These are phyloP conservation scores for Calonectria multiphialidica DNA, from an alignment of 2,329 filamentous ascomycete species.

Conservation along the genomic window DNA sequence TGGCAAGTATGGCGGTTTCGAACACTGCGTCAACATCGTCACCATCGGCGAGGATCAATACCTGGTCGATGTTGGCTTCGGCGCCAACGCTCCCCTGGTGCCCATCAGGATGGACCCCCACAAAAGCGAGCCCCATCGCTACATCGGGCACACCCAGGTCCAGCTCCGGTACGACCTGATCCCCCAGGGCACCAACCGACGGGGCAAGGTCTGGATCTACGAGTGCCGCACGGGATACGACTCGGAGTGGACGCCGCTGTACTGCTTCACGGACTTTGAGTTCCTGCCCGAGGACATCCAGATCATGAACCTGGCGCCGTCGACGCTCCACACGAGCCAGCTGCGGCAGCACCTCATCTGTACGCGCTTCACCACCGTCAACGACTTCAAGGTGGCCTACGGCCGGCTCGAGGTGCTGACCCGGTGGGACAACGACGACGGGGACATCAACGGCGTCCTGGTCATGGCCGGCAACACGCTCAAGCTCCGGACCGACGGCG, in stretches of 20 bases:
- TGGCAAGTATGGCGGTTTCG: slow-evolving; percentile 30
- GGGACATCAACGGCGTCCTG: slow-evolving; percentile 50
- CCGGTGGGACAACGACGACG: slow-evolving; percentile 43
- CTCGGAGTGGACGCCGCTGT: slow-evolving; percentile 58
- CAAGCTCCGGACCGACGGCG: slow-evolving; percentile 54
- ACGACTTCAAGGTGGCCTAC: slow-evolving; percentile 57
- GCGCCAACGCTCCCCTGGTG: slow-evolving; percentile 55
- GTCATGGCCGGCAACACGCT: slow-evolving; percentile 59
- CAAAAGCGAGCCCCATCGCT: slow-evolving; percentile 38
- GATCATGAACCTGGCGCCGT: slow-evolving; percentile 58
- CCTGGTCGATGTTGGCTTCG: slow-evolving; percentile 72
- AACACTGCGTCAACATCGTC: slow-evolving; percentile 72
- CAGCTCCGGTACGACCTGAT: slow-evolving; percentile 54
- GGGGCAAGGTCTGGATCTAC: slow-evolving; percentile 55
- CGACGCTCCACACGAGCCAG: slow-evolving; percentile 49
- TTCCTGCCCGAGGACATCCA: slow-evolving; percentile 60
- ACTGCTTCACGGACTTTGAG: slow-evolving; percentile 65
- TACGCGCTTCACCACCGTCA: slow-evolving; percentile 45
- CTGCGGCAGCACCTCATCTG: slow-evolving; percentile 54
- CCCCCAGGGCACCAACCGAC: slow-evolving; percentile 46
- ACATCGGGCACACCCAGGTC: slow-evolving; percentile 59
- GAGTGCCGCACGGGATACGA: slow-evolving; percentile 38
- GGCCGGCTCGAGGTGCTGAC: slow-evolving; percentile 58
- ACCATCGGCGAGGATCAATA: slow-evolving; percentile 61
- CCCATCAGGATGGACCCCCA: slow-evolving; percentile 48